Evolutionary conservation across 2,329 filamentous ascomycete genomes (phyloP).

Genomic region (Sphaerulina musiva): DNA sequence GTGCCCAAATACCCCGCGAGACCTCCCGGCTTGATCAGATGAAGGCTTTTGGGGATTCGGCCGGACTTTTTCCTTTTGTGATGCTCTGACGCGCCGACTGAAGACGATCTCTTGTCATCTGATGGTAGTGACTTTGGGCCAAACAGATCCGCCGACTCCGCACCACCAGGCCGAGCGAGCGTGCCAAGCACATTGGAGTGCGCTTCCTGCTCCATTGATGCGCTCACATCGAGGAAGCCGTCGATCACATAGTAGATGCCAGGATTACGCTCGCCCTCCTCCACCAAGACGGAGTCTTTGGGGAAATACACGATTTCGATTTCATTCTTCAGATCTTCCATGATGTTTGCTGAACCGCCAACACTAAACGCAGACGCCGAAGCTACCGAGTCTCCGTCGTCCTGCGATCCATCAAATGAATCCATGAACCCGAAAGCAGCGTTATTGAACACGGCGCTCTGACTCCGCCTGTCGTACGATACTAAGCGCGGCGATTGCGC

Average conservation of each 20-base stretch:
- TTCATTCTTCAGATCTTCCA: slow-evolving; percentile 81
- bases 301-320: slow-evolving; percentile 97
- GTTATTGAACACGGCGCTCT: slow-evolving; percentile 75
- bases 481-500: slow-evolving; percentile 80
- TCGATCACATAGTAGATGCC: slow-evolving; percentile 97
- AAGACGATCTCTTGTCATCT: slow-evolving; percentile 19
- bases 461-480: slow-evolving; percentile 72
- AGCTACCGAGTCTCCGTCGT: slow-evolving; percentile 78
- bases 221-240: slow-evolving; percentile 88
- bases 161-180: slow-evolving; percentile 30
- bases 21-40: slow-evolving; percentile 87
- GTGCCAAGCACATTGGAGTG: slow-evolving; percentile 42
- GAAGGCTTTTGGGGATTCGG: slow-evolving; percentile 61
- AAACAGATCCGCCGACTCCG: slow-evolving; percentile 32
- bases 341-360: slow-evolving; percentile 56
- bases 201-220: slow-evolving; percentile 59
- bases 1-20: slow-evolving; percentile 92
- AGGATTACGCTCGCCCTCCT: slow-evolving; percentile 94
- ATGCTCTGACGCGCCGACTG: slow-evolving; percentile 27
- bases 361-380: slow-evolving; percentile 44
- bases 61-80: slow-evolving; percentile 35
- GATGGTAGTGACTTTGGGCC: slow-evolving; percentile 16
- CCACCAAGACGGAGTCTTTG: slow-evolving; percentile 86
- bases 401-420: slow-evolving; percentile 68
- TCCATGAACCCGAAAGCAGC: slow-evolving; percentile 55